Evolutionary conservation across 768 basidiomycete species (phyloP), one percentile per base, ranked within the genome.

Genomic region (Punctularia strigosozonata): DNA sequence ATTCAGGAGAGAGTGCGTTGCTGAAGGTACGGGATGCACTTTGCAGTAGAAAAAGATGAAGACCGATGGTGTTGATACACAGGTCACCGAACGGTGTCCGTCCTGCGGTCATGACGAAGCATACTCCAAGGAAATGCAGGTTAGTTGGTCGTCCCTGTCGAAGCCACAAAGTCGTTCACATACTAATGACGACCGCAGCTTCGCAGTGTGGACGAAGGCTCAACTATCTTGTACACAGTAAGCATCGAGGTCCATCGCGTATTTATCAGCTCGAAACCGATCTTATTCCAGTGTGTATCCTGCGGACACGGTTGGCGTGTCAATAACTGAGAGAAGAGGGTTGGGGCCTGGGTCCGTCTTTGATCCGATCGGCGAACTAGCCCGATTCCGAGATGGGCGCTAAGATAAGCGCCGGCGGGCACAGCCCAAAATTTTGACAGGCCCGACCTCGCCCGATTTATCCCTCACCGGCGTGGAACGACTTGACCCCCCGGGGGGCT

Each of bases 181-280:
- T 39, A 18, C 33, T 40, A n/a, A 38, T 17, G 8, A 8, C 12
- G 10, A 23, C 17, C 15, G 28, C 55, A 87, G 84, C 64, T 86
- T 55, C 76, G 90, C 36, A 86, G 87, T 47, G 91, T 88, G 26
- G 91, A 94, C 59, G 91, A 94, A 67, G 91, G 91, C 3, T 86
- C 87, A 23, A 95, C 90, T 10, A 79, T 92, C 50, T 80, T 94
- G 57, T 95, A 92, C 59, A 88, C 80, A n/a, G 90, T 90, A 54
- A 44, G 83, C 67, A 23, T 45, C 17, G 25, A n/a, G 8, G 19
- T 34, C 33, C 33, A 28, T n/a, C 8, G 36, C 35, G 31, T 22
- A 36, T 36, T 25, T 38, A n/a, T 23, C 34, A 32, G 30, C 37
- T 45, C 47, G 52, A 40, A 44, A 21, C 19, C 17, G n/a, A 19